Percentiles rank a stretch among this genome's conserved stretches.
Conservation (phyloP, 306 rosid species). For the Medicago lupulina region DNA sequence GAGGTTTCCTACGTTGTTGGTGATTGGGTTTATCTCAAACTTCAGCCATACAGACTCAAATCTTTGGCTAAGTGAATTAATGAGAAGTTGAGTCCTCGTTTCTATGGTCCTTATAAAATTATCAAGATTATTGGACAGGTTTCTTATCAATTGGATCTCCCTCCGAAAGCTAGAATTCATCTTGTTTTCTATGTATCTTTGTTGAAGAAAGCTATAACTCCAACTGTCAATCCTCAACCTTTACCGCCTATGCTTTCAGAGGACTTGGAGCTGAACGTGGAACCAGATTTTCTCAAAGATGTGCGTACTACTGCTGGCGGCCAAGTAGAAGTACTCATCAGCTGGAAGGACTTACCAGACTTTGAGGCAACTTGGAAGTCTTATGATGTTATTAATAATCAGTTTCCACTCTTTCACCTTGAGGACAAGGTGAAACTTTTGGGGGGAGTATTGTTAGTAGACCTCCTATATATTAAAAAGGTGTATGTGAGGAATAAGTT, state of each 20-base stretch:
- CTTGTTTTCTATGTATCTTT: background rate
- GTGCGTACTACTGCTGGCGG: background rate
- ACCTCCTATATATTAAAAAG: no score
- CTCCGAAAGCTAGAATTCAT: background rate
- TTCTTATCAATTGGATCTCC: background rate
- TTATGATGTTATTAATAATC: background rate
- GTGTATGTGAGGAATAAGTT: no score
- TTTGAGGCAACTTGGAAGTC: background rate
- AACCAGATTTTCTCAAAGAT: background rate
- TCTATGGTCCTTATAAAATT: background rate
- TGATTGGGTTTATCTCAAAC: constrained; percentile 5
- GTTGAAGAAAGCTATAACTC: background rate
- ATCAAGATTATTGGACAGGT: background rate
- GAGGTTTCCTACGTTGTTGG: background rate
- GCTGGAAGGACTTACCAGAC: background rate
- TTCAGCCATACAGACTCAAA: background rate
- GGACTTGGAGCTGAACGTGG: background rate
- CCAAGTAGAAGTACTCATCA: background rate
- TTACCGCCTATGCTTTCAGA: background rate
- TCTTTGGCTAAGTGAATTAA: constrained; percentile 1
- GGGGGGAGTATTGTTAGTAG: background rate
- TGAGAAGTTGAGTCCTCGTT: background rate
- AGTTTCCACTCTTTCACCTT: background rate
- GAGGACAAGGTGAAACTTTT: background rate
- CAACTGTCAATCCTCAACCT: background rate